Conservation (phyloP, 208 protist genomes). For the Wallacemonas sp. region DNA sequence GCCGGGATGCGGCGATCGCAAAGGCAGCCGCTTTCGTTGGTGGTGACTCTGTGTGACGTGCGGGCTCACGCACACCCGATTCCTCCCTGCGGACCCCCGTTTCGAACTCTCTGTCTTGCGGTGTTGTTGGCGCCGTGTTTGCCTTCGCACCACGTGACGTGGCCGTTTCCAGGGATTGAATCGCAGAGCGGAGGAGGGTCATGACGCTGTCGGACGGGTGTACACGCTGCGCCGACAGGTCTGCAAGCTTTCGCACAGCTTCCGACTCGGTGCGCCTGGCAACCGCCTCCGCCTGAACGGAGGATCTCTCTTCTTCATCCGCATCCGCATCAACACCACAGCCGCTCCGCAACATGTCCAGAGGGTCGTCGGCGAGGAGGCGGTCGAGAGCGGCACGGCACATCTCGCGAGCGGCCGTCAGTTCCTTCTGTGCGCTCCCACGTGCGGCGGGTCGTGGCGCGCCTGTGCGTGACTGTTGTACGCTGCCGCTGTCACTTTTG, state of each 20-base stretch:
- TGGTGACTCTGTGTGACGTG: too few species aligned
- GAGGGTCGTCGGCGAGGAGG: constrained; percentile 29
- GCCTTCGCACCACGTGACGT: constrained; percentile 1
- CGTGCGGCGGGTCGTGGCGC: neutral
- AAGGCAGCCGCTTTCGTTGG: too few species aligned
- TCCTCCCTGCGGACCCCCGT: too few species aligned
- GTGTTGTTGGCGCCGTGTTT: too few species aligned
- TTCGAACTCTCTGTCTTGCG: too few species aligned
- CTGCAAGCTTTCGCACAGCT: neutral
- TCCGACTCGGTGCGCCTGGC: neutral
- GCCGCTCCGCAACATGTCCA: neutral
- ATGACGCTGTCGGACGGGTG: constrained; percentile 45
- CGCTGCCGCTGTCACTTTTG: neutral
- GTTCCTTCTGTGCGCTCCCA: constrained; percentile 15
- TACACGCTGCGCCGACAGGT: neutral
- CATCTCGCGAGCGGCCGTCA: constrained; percentile 12
- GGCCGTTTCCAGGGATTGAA: constrained; percentile 19
- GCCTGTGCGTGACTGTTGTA: neutral
- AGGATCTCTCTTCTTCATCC: neutral
- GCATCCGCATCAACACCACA: neutral
- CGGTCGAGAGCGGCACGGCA: constrained; percentile 18
- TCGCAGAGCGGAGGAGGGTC: constrained; percentile 24
- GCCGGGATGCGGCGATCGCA: too few species aligned
- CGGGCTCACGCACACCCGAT: too few species aligned
- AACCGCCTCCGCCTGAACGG: neutral